A percentile compares a stretch with the other conserved stretches of the same genome.
phyloP scores from a whole-genome alignment of 192 early-diverging fungal genomes.

The Glomus cerebriforme region DNA sequence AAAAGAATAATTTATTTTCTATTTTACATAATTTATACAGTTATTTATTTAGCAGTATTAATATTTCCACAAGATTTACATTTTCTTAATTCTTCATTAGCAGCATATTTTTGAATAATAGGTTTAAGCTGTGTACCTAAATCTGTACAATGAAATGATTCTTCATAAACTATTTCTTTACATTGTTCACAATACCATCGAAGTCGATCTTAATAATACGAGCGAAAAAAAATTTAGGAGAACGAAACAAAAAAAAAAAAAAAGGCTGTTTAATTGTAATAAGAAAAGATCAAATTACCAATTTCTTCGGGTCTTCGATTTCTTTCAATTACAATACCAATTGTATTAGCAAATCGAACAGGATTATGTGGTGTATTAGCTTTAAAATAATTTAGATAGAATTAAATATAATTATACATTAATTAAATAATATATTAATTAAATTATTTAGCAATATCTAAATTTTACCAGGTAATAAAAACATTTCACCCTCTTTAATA shows the following conservation, averaged over 20 bases:
- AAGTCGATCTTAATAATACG: constrained; percentile 66
- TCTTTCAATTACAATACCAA: constrained; percentile 95
- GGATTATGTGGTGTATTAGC: constrained; percentile 95
- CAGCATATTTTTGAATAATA: constrained; percentile 84
- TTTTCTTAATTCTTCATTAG: constrained; percentile 63
- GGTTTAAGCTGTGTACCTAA: constrained; percentile 90
- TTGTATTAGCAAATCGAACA: constrained; percentile 87
- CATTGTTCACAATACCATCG: constrained; percentile 96
- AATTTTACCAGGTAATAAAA: constrained; percentile 81
- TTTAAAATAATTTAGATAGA: constrained; percentile 33
- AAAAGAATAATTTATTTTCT: too few relatives aligned
- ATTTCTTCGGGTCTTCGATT: constrained; percentile 70
- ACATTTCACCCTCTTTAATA: constrained; percentile 95
- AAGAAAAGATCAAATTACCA: too few relatives aligned
- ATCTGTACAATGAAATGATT: constrained; percentile 87
- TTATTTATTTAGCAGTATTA: constrained; percentile 55
- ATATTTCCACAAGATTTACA: constrained; percentile 73
- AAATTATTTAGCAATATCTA: background rate
- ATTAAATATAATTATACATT: background rate
- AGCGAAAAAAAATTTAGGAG: background rate
- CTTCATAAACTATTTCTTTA: constrained; percentile 81
- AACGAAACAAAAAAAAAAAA: constrained; percentile 2
- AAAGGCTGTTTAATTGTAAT: background rate
- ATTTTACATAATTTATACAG: too few relatives aligned
- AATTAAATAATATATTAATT: background rate